Evolutionary conservation across 129 eudicot genomes (phyloP).

Genomic region (Pittosporum tobira): DNA sequence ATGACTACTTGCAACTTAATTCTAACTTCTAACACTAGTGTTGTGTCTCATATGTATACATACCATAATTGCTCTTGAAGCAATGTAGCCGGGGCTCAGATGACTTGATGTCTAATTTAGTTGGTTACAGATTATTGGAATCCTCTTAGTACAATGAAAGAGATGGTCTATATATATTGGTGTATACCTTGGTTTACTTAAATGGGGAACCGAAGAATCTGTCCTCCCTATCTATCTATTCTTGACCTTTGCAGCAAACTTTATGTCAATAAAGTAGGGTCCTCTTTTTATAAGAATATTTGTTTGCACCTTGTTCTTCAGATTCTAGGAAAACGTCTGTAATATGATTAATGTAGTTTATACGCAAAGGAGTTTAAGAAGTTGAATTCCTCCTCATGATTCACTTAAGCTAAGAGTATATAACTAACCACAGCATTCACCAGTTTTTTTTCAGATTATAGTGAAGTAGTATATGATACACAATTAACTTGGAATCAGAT

Average conservation of each 20-base stretch:
- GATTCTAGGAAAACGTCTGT: constrained; percentile 16
- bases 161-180: neutral
- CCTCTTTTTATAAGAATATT: neutral
- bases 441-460: neutral
- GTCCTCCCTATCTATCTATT: neutral
- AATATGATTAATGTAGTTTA: neutral
- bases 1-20: no score
- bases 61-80: neutral
- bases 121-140: constrained; percentile 8
- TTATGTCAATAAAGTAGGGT: constrained; percentile 7
- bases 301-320: constrained; percentile 3
- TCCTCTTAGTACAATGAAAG: constrained; percentile 23
- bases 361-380: neutral
- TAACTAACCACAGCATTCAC: neutral
- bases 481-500: neutral
- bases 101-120: neutral
- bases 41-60: constrained; percentile 2
- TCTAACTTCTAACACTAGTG: no score
- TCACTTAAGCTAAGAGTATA: neutral
- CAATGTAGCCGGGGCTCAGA: constrained; percentile 1
- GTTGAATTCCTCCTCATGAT: neutral
- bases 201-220: constrained; percentile 21
- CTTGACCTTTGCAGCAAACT: neutral
- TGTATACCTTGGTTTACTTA: neutral
- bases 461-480: no score